A percentile compares a stretch with the other conserved stretches of the same genome.
These are phyloP conservation scores for Oryza meridionalis DNA, from an alignment of 176 grass and related monocot species.

Conservation along the genomic window DNA sequence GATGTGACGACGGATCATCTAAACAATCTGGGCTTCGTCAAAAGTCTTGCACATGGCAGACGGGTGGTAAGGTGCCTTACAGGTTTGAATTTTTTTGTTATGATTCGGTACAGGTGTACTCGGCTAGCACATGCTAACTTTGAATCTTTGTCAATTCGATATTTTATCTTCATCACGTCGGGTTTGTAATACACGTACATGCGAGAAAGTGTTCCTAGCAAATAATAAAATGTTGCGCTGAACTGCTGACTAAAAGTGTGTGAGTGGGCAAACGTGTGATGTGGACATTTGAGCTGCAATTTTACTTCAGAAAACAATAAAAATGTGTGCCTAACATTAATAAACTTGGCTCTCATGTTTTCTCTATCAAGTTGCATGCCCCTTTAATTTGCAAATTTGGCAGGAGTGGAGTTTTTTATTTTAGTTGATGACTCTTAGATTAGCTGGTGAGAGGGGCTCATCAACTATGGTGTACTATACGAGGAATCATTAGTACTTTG, in stretches of 20 bases:
- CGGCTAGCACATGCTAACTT: neutral
- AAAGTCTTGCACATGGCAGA: no score
- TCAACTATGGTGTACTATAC: neutral
- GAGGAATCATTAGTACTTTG: neutral
- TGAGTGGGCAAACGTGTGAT: neutral
- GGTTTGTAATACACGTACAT: neutral
- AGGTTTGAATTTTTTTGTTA: neutral
- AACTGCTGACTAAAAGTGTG: neutral
- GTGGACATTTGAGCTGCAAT: neutral
- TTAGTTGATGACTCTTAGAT: conserved; percentile 15
- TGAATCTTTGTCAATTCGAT: neutral
- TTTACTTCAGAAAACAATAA: neutral
- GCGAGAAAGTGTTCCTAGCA: neutral
- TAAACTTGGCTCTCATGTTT: neutral
- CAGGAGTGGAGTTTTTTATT: neutral
- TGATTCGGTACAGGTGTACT: neutral
- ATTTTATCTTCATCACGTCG: neutral
- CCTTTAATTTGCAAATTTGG: neutral
- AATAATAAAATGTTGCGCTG: neutral
- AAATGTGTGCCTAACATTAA: neutral
- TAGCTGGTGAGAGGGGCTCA: conserved; percentile 19
- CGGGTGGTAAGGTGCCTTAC: no score
- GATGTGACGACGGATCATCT: no score
- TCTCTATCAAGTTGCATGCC: neutral
- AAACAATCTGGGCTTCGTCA: no score